These are phyloP conservation scores for Exophiala bonariae DNA, from an alignment of 2,329 filamentous ascomycete genomes.

Conservation along the genomic window DNA sequence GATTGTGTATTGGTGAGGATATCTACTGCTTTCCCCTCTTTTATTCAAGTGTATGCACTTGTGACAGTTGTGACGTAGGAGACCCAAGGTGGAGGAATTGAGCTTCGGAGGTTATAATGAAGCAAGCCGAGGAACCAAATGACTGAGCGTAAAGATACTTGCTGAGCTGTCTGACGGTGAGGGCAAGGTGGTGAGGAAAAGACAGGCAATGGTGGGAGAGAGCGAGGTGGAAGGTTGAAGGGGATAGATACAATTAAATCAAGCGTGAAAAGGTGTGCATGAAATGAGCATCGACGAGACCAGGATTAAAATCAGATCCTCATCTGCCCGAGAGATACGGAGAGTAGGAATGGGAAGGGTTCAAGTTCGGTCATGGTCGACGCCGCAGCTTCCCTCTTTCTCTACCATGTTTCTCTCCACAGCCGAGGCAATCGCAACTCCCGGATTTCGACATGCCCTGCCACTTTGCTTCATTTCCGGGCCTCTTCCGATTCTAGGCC, in stretches of 20 bases:
- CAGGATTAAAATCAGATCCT: slow-evolving; percentile 13
- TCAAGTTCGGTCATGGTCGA: no score
- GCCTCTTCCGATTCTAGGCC: neutral
- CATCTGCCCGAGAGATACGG: slow-evolving; percentile 14
- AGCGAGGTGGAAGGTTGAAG: neutral
- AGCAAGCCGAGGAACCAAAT: no score
- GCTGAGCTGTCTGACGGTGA: neutral
- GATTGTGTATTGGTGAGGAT: neutral
- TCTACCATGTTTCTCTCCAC: slow-evolving; percentile 1
- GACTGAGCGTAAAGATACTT: no score
- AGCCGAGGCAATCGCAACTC: slow-evolving; percentile 16
- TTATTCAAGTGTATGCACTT: no score
- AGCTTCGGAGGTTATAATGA: no score
- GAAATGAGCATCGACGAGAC: neutral
- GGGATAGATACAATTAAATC: neutral
- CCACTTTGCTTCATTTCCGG: slow-evolving; percentile 5
- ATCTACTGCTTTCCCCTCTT: no score
- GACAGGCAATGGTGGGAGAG: slow-evolving; percentile 9
- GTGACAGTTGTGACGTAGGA: no score
- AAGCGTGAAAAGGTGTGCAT: no score
- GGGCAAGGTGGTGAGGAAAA: slow-evolving; percentile 1
- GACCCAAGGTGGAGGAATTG: no score
- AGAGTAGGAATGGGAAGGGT: neutral
- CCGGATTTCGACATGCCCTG: neutral
- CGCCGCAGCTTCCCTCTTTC: neutral